Base-by-base conservation (phyloP, 1,284 basidiomycete species). In the Ganoderma resinaceum region DNA sequence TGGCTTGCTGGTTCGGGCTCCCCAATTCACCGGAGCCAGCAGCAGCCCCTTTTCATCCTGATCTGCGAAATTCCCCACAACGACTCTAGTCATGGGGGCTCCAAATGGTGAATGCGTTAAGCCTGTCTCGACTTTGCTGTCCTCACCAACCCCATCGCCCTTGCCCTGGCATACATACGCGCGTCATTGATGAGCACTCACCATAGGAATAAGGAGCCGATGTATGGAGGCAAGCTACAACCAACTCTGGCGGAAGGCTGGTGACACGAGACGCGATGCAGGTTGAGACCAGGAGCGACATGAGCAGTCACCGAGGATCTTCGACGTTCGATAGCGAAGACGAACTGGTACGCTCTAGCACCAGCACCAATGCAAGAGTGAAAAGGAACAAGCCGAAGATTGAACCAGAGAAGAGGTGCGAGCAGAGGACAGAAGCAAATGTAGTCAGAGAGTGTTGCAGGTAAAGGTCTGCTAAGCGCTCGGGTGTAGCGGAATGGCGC, bases 221-320 rank as follows among this genome's bases (percentile, higher is more conserved):
- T 0, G 73, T 74, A 31, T 76, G 75, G 18, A 76, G 67, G 29
- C 73, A 74, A 53, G 72, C 71, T 20, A 68, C 63, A 46, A 73
- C 37, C 38, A 76, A 59, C 46, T 76, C 75, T 0, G 63, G 65
- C 26, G 71, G 71, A 35, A 72, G 43, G 35, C n/a, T 63, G 16
- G 62, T 65, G 2, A 62, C n/a, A 20, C 69, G 49, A 33, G 38
- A 58, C 18, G 67, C 69, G 35, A 63, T 29, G 29, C 71, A 67
- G 33, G 66, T 65, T 14, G 69, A 61, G 2, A 65, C 43, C 9
- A 72, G 42, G 3, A 72, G 60, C n/a, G 71, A 72, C 69, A 72
- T 70, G 5, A 16, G 20, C n/a, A 35, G 57, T 37, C n/a, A 16
- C 26, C 40, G 6, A 62, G 14, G 8, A 18, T 16, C 40, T 1